These are phyloP conservation scores for Leccinellum albellum DNA, from an alignment of 768 basidiomycete species.

Conservation along the genomic window DNA sequence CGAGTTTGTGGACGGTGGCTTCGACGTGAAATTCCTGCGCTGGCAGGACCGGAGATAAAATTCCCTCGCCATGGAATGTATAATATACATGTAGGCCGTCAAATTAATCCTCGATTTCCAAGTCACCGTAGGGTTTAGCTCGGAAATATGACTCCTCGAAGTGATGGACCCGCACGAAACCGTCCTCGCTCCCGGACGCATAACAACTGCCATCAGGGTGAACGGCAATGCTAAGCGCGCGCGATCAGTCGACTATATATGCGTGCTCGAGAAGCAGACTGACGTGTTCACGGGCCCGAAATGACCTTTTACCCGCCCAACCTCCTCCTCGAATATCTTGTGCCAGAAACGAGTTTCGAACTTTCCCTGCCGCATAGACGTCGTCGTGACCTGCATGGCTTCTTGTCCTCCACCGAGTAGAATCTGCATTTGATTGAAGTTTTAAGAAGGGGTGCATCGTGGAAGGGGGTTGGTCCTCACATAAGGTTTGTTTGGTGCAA, in stretches of 20 bases:
- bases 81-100: background rate
- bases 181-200: conserved; percentile 96
- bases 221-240: conserved; percentile 70
- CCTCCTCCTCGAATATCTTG: conserved; percentile 93
- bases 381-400: conserved; percentile 96
- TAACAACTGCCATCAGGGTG: conserved; percentile 86
- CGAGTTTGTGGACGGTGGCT: background rate
- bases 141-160: conserved; percentile 95
- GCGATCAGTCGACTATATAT: conserved; percentile 2
- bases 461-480: conserved; percentile 38
- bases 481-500: conserved; percentile 82
- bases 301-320: conserved; percentile 95
- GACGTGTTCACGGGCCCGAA: conserved; percentile 97
- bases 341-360: conserved; percentile 99
- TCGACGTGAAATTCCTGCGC: background rate
- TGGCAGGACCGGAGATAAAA: conserved; percentile 2
- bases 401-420: conserved; percentile 97
- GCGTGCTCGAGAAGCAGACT: conserved; percentile 31
- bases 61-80: conserved; percentile 5
- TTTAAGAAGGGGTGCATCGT: background rate
- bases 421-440: conserved; percentile 42
- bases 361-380: conserved; percentile 89
- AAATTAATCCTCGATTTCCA: conserved; percentile 64
- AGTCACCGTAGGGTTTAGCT: conserved; percentile 85
- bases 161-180: conserved; percentile 87